A percentile compares a stretch with the other conserved stretches of the same genome.
phyloP scores from a whole-genome alignment of 2,329 filamentous ascomycete genomes.

The Tolypocladium ovalisporum region DNA sequence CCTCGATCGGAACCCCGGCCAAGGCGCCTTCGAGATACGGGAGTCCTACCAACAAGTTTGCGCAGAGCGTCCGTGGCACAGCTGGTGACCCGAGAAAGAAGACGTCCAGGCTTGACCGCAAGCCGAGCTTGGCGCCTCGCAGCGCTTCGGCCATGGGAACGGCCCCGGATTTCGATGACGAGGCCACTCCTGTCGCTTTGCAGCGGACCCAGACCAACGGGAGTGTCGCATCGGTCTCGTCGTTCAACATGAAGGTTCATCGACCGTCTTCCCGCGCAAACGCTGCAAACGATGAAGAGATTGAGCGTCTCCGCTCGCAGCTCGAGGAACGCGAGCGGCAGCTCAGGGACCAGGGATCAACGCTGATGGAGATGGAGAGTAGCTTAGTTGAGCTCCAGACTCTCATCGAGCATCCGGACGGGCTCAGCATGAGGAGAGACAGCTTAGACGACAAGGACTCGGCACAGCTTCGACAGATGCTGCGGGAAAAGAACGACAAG shows the following conservation, averaged over 20 bases:
- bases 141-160: constrained; percentile 50
- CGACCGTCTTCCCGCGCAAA: constrained; percentile 44
- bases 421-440: constrained; percentile 27
- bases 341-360: constrained; percentile 76
- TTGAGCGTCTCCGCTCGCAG: constrained; percentile 60
- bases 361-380: constrained; percentile 80
- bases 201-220: constrained; percentile 43
- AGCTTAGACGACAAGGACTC: constrained; percentile 61
- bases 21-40: constrained; percentile 21
- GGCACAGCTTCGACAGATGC: constrained; percentile 63
- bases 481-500: constrained; percentile 94
- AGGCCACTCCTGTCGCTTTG: constrained; percentile 40
- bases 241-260: constrained; percentile 37
- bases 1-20: constrained; percentile 39
- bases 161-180: constrained; percentile 43
- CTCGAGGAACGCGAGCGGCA: constrained; percentile 78
- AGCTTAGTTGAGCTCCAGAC: constrained; percentile 68
- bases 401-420: constrained; percentile 51
- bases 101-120: constrained; percentile 33
- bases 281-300: constrained; percentile 53
- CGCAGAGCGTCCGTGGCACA: constrained; percentile 51
- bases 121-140: constrained; percentile 41
- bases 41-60: constrained; percentile 45
- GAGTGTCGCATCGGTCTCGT: constrained; percentile 42
- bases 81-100: constrained; percentile 52